Conservation (phyloP, 257 asterid genomes). For the Forsythia suspensa region DNA sequence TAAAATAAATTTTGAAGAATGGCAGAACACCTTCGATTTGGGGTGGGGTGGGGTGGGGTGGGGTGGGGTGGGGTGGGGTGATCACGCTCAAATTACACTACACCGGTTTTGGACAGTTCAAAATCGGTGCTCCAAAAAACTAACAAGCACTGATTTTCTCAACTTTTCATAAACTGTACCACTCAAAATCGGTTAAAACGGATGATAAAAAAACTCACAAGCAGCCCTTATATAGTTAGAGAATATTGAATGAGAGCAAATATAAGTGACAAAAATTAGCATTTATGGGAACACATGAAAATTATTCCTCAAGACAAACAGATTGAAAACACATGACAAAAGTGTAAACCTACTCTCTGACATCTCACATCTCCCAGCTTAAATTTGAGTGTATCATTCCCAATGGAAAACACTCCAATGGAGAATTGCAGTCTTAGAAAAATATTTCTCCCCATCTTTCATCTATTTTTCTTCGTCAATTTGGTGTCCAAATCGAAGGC, state of each 20-base stretch:
- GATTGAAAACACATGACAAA: constrained; percentile 26
- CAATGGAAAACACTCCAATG: constrained; percentile 23
- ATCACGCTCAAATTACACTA: no score
- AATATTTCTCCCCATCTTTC: constrained; percentile 26
- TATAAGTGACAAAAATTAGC: not conserved
- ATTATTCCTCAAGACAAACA: constrained; percentile 22
- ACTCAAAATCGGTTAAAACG: no score
- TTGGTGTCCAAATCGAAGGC: constrained; percentile 29
- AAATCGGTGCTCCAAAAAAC: no score
- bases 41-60: no score
- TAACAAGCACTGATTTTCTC: no score
- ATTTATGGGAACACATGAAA: not conserved
- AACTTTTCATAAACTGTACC: no score
- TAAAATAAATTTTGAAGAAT: no score
- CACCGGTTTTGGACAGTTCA: no score
- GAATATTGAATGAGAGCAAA: not conserved
- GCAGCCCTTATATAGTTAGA: not conserved
- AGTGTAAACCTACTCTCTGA: constrained; percentile 22
- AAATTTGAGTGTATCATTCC: not conserved
- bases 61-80: no score
- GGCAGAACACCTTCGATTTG: no score
- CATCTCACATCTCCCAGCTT: constrained; percentile 21
- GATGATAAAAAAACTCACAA: no score
- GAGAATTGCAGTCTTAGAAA: constrained; percentile 19
- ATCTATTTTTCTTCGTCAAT: constrained; percentile 13